Evolutionary conservation across 768 basidiomycete species (phyloP), one percentile per base, ranked within the genome.

Genomic region (Pisolithus albus): DNA sequence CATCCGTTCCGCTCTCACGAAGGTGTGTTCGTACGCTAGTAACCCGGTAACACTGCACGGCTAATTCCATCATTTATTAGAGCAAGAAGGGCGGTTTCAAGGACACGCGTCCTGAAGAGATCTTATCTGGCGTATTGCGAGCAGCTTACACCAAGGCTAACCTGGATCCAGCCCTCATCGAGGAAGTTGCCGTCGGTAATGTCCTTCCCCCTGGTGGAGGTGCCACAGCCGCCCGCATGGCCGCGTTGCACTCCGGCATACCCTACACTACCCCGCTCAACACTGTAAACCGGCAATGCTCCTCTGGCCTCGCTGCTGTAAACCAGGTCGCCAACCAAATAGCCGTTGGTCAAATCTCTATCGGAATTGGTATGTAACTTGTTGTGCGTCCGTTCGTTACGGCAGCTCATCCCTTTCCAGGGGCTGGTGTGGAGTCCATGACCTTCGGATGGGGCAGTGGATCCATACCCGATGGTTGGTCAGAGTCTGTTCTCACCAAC

Each of bases 351-450:
- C 85, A 92, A 71, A 94, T 94, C 56, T 84, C 90, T 61, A 83
- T 94, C 58, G 92, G 92, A 38, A 88, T 95, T 49, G 92, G 90
- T 85, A 61, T 55, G 81, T 69, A 26, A 24, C 37, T 21, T 36
- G 41, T 26, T 47, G 16, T 7, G 8, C 19, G 23, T n/a, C 30
- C 47, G 28, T n/a, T 42, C 45, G 32, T 51, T 44, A 56, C 49
- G 47, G 34, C 37, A 46, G 15, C 45, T 50, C 41, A 50, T 52
- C 26, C 24, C 23, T 34, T 34, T 41, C 3, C 52, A 88, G 86
- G 86, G 64, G 84, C 89, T 40, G 93, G 92, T 52, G 88, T 90
- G 16, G 92, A 96, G 71, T 86, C 84, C 51, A 96, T 96, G 93
- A 88, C 88, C 0, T 76, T 78, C 61, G 86, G 86, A 28, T 89